These are phyloP conservation scores for Protea cynaroides DNA, from an alignment of 164 flowering plant species.

Conservation along the genomic window DNA sequence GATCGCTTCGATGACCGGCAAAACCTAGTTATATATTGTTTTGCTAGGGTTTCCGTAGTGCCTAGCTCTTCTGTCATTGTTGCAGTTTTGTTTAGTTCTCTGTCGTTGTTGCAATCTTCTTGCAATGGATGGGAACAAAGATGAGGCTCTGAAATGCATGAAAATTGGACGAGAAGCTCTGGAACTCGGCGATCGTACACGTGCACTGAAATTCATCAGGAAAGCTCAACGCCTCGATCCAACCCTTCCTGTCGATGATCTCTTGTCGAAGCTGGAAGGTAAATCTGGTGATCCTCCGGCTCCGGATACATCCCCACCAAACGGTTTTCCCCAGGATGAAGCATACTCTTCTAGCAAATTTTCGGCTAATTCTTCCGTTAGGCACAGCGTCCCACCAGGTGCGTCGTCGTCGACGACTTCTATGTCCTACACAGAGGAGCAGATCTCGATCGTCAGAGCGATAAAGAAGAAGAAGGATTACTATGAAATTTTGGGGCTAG, in stretches of 20 bases:
- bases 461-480: conserved; percentile 75
- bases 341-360: conserved; percentile 1
- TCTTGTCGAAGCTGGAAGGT: conserved; percentile 30
- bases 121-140: conserved; percentile 88
- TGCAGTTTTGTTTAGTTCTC: neutral
- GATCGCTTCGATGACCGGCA: conserved; percentile 4
- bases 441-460: conserved; percentile 58
- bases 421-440: conserved; percentile 60
- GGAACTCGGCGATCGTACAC: conserved; percentile 51
- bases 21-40: conserved; percentile 3
- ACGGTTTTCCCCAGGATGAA: neutral
- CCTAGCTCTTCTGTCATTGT: no score
- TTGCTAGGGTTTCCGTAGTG: conserved; percentile 2
- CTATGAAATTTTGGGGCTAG: conserved; percentile 77
- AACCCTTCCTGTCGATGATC: conserved; percentile 48
- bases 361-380: conserved; percentile 5
- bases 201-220: conserved; percentile 62
- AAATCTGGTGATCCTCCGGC: conserved; percentile 16
- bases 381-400: conserved; percentile 27
- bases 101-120: conserved; percentile 3
- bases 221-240: conserved; percentile 91
- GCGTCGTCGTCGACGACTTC: conserved; percentile 23
- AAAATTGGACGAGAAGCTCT: conserved; percentile 59
- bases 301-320: conserved; percentile 1
- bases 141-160: conserved; percentile 77